A percentile compares a stretch with the other conserved stretches of the same genome.
Conservation (phyloP, 164 flowering plant genomes). For the Vitis cinerea region DNA sequence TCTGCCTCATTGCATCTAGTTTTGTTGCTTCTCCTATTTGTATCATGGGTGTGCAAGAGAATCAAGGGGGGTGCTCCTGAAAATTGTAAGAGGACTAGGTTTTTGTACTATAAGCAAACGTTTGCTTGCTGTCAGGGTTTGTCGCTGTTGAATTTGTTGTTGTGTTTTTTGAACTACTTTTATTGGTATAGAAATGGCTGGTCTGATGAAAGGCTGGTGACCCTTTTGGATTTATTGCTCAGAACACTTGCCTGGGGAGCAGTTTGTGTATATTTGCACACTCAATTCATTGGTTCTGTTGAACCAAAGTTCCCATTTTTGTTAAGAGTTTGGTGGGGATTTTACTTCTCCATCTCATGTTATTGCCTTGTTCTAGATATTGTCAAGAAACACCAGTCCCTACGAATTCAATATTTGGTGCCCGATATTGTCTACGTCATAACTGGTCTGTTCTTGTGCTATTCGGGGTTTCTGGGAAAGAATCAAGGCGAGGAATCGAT, state of each 20-base stretch:
- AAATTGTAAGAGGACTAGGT: constrained; percentile 13
- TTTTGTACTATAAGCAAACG: constrained; percentile 28
- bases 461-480: constrained; percentile 41
- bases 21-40: constrained; percentile 36
- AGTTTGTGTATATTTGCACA: constrained; percentile 39
- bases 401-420: constrained; percentile 29
- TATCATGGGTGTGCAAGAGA: constrained; percentile 37
- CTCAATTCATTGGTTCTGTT: constrained; percentile 21
- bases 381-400: constrained; percentile 17
- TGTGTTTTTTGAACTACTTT: constrained; percentile 42
- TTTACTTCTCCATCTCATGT: constrained; percentile 43
- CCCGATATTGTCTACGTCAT: constrained; percentile 45
- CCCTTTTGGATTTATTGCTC: constrained; percentile 45
- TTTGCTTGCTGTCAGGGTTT: constrained; percentile 41
- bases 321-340: constrained; percentile 60
- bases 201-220: constrained; percentile 44
- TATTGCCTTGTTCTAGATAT: constrained; percentile 46
- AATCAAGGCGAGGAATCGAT: constrained; percentile 20
- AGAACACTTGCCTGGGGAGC: constrained; percentile 51
- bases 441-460: constrained; percentile 46
- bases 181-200: constrained; percentile 59
- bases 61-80: constrained; percentile 6
- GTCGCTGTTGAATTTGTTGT: constrained; percentile 39
- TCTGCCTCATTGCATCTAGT: constrained; percentile 49
- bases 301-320: constrained; percentile 39